Evolutionary conservation across 768 basidiomycete species (phyloP).

Genomic region (Termitomyces sp.): DNA sequence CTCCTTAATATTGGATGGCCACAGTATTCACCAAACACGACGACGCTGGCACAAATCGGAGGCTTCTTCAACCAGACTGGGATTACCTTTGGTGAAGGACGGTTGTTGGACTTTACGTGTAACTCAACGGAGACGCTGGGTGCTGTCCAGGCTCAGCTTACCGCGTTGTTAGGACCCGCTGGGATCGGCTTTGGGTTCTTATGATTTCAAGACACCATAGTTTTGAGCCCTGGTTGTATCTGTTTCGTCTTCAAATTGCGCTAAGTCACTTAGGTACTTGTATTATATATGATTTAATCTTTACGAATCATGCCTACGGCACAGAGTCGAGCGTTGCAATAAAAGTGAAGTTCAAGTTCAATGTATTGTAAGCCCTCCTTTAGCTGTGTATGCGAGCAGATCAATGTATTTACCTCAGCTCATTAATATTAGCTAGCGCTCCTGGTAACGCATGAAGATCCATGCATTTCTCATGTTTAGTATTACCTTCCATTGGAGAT

Average conservation of each 20-base stretch:
- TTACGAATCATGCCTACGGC: too few relatives aligned
- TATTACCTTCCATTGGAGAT: too few relatives aligned
- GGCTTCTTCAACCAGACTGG: slow-evolving; percentile 14
- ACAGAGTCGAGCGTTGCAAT: neutral
- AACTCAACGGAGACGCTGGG: slow-evolving; percentile 3
- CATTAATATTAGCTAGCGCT: too few relatives aligned
- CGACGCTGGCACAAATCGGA: neutral
- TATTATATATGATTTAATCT: too few relatives aligned
- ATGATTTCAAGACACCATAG: neutral
- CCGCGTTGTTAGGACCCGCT: neutral
- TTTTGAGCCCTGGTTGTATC: neutral
- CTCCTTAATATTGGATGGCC: slow-evolving; percentile 9
- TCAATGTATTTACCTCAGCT: neutral
- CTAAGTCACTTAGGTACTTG: neutral
- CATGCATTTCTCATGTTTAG: too few relatives aligned
- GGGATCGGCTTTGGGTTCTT: neutral
- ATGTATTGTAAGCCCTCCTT: too few relatives aligned
- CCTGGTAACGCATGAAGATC: too few relatives aligned
- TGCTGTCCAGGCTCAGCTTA: neutral
- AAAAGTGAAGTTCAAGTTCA: too few relatives aligned
- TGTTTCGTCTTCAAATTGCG: neutral
- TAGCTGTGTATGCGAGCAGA: too few relatives aligned
- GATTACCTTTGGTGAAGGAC: neutral
- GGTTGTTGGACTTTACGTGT: slow-evolving; percentile 14
- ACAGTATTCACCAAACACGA: too few relatives aligned